Evolutionary conservation across 768 basidiomycete genomes (phyloP).

Genomic region (Panus rudis): DNA sequence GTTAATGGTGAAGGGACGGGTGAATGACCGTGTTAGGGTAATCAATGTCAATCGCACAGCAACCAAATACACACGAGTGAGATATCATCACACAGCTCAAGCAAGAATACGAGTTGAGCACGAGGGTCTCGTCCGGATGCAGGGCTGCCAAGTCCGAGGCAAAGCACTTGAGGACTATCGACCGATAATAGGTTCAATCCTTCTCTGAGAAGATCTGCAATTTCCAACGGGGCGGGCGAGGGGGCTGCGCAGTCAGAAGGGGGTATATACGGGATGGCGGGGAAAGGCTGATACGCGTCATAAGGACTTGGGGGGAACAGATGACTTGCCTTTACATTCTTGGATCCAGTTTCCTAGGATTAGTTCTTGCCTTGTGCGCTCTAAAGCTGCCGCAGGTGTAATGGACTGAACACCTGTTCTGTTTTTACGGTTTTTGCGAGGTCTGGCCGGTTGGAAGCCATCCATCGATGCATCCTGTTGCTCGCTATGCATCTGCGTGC

Average conservation of each 20-base stretch:
- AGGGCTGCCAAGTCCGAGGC: conserved; percentile 75
- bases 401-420: conserved; percentile 25
- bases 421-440: conserved; percentile 47
- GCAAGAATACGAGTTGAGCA: conserved; percentile 63
- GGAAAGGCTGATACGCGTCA: no score
- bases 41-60: conserved; percentile 8
- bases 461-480: no score
- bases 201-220: conserved; percentile 18
- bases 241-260: conserved; percentile 9
- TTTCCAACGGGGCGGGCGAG: not conserved
- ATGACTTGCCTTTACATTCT: conserved; percentile 52
- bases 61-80: conserved; percentile 47
- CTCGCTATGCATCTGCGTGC: no score
- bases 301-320: no score
- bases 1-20: conserved; percentile 8
- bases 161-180: conserved; percentile 36
- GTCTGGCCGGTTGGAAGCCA: conserved; percentile 40
- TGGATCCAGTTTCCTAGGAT: conserved; percentile 44
- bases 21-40: no score
- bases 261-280: no score
- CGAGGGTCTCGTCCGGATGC: conserved; percentile 51
- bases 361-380: conserved; percentile 40
- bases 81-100: conserved; percentile 44
- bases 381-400: conserved; percentile 32
- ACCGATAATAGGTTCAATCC: conserved; percentile 14